Base-by-base conservation (phyloP, 495 filamentous ascomycete genomes). In the Aspergillus sparsus region DNA sequence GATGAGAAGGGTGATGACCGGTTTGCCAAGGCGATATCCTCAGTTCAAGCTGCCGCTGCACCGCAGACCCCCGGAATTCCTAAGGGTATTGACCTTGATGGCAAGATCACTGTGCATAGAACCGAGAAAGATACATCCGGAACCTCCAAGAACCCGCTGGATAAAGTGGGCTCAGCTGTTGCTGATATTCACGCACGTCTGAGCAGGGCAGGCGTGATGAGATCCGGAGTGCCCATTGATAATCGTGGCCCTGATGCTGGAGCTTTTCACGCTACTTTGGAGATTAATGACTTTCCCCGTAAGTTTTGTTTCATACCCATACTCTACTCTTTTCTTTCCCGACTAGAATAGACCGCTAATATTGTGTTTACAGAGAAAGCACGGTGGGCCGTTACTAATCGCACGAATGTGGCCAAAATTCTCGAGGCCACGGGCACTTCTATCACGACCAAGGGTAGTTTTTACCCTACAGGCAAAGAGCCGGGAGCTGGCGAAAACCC, bases 281-380 rank as follows among this genome's bases (percentile, higher is more conserved):
- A 98, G 71, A 98, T 99, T 82, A 99, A 99, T 71, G 94, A 98
- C 75, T 98, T 97, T 74, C 95, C 94, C 32, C 94, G 84, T 87
- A 82, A 80, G 84, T 80, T 73, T 57, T n/a, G n/a, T n/a, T n/a
- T n/a, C n/a, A n/a, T n/a, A n/a, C n/a, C n/a, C n/a, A n/a, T n/a
- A n/a, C 32, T 8, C 55, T 55, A 37, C 18, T 11, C 44, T 18
- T 10, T 39, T 50, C 7, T 37, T 53, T 49, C 9, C 13, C 41
- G 9, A 37, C 10, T 15, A 62, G 18, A 50, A 33, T 16, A 46
- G 52, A 2, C 59, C 57, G 50, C 67, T 79, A 64, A 75, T 61
- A 36, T 12, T 62, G 36, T 49, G 0, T 51, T 32, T 68, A 76
- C 68, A 87, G 84, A 98, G 73, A 97, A 98, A 85, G 94, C 95